A percentile compares a stretch with the other conserved stretches of the same genome.
Evolutionary conservation across 805 yeast species (phyloP).

Genomic region (Barnettozyma californica): DNA sequence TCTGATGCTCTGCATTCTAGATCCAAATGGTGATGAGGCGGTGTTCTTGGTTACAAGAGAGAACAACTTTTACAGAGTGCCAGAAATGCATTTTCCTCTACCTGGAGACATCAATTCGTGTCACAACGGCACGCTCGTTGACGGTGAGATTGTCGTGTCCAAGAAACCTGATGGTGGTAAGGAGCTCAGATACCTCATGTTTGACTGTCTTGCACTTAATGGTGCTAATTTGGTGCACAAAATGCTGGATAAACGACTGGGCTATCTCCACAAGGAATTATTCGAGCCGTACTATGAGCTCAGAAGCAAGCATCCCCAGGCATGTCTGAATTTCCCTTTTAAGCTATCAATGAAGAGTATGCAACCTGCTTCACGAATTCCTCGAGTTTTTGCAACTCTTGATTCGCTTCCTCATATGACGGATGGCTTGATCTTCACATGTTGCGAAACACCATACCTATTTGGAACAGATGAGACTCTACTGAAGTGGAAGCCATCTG

Average conservation of each 20-base stretch:
- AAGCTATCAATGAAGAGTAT: constrained; percentile 81
- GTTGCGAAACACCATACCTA: constrained; percentile 80
- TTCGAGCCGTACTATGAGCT: constrained; percentile 77
- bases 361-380: constrained; percentile 76
- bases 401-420: constrained; percentile 77
- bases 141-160: constrained; percentile 88
- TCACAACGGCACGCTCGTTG: constrained; percentile 85
- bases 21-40: constrained; percentile 77
- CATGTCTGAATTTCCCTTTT: constrained; percentile 75
- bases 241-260: constrained; percentile 74
- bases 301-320: constrained; percentile 65
- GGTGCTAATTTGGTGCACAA: constrained; percentile 66
- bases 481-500: constrained; percentile 95
- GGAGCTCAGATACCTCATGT: constrained; percentile 76
- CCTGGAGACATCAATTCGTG: constrained; percentile 45
- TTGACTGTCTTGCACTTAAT: constrained; percentile 85
- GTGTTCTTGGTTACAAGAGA: constrained; percentile 85
- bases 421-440: constrained; percentile 92
- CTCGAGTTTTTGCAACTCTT: constrained; percentile 66
- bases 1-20: constrained; percentile 57
- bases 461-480: constrained; percentile 85
- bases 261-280: constrained; percentile 76
- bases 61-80: constrained; percentile 78
- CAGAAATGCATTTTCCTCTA: constrained; percentile 79
- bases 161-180: constrained; percentile 50